Percentiles rank a stretch among this genome's conserved stretches.
phyloP scores from a whole-genome alignment of 2,329 filamentous ascomycete genomes.

The Cordyceps cateniannulata region DNA sequence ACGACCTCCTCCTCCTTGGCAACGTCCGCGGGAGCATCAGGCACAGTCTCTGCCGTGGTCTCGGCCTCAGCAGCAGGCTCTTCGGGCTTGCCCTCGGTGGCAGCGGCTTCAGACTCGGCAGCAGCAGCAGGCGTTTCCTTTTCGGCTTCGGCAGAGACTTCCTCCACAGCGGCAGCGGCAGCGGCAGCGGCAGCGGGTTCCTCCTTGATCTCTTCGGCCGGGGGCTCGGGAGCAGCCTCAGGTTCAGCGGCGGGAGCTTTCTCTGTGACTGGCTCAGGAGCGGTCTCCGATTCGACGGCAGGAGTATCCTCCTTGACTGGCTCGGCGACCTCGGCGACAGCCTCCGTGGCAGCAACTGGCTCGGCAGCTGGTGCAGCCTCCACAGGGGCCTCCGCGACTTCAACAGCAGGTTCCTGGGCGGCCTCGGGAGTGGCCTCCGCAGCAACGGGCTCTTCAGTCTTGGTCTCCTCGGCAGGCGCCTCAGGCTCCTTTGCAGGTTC shows the following conservation, averaged over 20 bases:
- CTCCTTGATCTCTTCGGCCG: not conserved
- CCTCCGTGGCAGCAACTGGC: not conserved
- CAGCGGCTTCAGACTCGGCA: not conserved
- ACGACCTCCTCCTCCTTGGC: not conserved
- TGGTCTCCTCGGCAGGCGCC: not conserved
- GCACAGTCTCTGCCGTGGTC: not conserved
- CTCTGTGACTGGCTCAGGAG: not conserved
- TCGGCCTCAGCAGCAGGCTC: not conserved
- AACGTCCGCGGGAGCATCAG: not conserved
- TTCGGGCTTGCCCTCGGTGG: not conserved
- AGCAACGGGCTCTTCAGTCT: not conserved
- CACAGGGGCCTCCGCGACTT: conserved; percentile 3
- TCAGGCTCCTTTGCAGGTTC: not conserved
- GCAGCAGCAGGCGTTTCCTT: not conserved
- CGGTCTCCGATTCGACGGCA: not conserved
- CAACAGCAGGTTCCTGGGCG: not conserved
- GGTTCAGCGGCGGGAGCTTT: not conserved
- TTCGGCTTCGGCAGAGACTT: not conserved
- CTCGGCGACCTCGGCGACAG: not conserved
- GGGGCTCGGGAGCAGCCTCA: not conserved
- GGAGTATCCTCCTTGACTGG: not conserved
- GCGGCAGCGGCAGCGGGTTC: not conserved
- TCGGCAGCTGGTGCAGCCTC: conserved; percentile 9
- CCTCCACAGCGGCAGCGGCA: not conserved
- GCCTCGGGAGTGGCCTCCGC: conserved; percentile 17